Base-by-base conservation (phyloP, 495 filamentous ascomycete genomes). In the Penicillium dipodomyicola region DNA sequence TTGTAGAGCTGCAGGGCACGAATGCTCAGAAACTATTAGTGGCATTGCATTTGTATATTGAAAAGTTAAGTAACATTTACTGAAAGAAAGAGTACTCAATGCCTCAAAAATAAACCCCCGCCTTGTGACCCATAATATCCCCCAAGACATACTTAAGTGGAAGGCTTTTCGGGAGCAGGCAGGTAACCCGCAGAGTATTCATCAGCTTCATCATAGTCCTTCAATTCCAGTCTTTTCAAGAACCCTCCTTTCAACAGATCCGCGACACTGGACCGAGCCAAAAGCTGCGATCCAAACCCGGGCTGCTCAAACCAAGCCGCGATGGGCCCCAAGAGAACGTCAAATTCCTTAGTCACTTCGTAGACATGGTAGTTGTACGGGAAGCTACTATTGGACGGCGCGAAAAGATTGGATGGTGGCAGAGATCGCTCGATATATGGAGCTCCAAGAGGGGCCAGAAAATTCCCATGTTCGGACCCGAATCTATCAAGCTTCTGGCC, bases 301-400 rank as follows among this genome's bases (percentile, higher is more conserved):
- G 80, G 79, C 70, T 86, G 82, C 19, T 78, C 80, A 63, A 83
- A 86, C 78, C 76, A 84, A 12, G 78, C 70, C 27, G 77, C 73
- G 49, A 83, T 79, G 2, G 80, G 79, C 2, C 83, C 83, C 6
- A 77, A 58, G 1, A 66, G 49, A 2, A 80, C 78, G 7, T 56
- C 55, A 32, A 86, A 71, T 2, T 69, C 63, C 60, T 69, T 71
- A 0, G 56, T 63, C 33, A 84, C 80, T 20, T 71, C 62, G 61
- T 84, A 85, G 2, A 83, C 71, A 60, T 80, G 72, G 57, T 85
- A 85, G 49, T 81, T 83, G 57, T 77, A 82, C 17, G 78, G 78
- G 47, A 74, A 77, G 11, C 68, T 67, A 1, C 65, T 63, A 4
- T 54, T 39, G 33, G 69, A 66, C 25, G 64, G 65, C 12, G 70